phyloP scores from a whole-genome alignment of 2,329 filamentous ascomycete genomes.

The Colletotrichum aenigma region DNA sequence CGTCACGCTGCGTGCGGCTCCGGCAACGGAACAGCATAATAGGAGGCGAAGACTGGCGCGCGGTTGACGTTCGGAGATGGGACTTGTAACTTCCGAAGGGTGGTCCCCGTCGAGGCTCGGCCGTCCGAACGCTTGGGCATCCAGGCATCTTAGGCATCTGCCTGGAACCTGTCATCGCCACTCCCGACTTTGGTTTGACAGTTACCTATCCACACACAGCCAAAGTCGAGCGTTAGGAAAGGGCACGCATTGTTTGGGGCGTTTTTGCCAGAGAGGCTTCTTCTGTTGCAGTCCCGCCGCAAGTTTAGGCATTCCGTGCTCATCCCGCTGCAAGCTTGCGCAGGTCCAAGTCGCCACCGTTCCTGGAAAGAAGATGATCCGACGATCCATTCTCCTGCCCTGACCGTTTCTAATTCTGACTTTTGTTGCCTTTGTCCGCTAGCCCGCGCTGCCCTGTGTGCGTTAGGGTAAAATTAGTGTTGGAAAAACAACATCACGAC shows the following conservation, averaged over 20 bases:
- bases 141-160: not conserved
- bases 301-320: not conserved
- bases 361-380: not conserved
- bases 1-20: not conserved
- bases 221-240: not conserved
- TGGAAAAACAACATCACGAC: not conserved
- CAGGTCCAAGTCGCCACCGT: not conserved
- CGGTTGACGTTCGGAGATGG: not conserved
- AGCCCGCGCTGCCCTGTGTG: not conserved
- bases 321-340: not conserved
- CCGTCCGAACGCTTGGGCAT: conserved; percentile 13
- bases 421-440: not conserved
- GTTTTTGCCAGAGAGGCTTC: not conserved
- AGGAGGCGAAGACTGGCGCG: not conserved
- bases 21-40: not conserved
- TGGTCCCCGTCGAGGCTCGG: not conserved
- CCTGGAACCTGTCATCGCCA: not conserved
- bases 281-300: not conserved
- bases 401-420: not conserved
- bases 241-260: not conserved
- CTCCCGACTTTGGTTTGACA: not conserved
- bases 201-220: not conserved
- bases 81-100: not conserved
- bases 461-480: not conserved
- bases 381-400: not conserved